These are phyloP conservation scores for Fusarium ambrosium DNA, from an alignment of 2,329 filamentous ascomycete species.

Conservation along the genomic window DNA sequence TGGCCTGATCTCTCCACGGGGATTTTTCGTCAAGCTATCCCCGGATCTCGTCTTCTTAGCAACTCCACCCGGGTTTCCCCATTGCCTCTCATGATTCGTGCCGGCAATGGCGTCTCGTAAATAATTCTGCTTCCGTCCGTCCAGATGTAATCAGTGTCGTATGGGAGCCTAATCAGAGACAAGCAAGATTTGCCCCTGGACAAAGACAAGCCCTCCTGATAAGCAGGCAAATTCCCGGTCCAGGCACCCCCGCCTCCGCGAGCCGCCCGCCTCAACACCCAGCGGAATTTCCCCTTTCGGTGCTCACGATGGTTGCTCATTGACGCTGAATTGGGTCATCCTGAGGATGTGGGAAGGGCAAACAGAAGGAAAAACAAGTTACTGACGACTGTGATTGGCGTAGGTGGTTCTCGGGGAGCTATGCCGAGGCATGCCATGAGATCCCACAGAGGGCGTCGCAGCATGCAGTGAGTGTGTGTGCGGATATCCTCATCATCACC, in stretches of 20 bases:
- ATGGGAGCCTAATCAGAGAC: conserved; percentile 21
- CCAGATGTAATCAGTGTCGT: conserved; percentile 20
- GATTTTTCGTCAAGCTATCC: conserved; percentile 1
- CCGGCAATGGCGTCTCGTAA: conserved; percentile 6
- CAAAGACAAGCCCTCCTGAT: conserved; percentile 22
- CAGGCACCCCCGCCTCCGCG: conserved; percentile 21
- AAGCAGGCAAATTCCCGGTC: conserved; percentile 19
- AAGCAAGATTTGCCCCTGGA: conserved; percentile 24
- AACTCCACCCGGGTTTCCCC: not conserved
- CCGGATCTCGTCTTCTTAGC: not conserved
- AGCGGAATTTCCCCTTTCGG: conserved; percentile 18
- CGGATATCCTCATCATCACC: conserved; percentile 20
- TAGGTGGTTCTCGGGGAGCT: conserved; percentile 3
- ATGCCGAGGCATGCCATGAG: conserved; percentile 11
- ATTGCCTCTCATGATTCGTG: not conserved
- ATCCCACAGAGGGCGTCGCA: conserved; percentile 11
- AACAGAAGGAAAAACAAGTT: not conserved
- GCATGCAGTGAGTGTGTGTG: conserved; percentile 12
- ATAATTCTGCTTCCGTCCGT: conserved; percentile 28
- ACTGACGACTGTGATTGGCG: not conserved
- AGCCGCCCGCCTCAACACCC: not conserved
- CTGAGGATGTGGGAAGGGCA: not conserved
- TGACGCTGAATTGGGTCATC: not conserved
- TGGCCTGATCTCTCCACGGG: conserved; percentile 1
- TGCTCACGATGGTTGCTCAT: conserved; percentile 25